Conservation (phyloP, 495 filamentous ascomycete species). For the Aspergillus diversus region DNA sequence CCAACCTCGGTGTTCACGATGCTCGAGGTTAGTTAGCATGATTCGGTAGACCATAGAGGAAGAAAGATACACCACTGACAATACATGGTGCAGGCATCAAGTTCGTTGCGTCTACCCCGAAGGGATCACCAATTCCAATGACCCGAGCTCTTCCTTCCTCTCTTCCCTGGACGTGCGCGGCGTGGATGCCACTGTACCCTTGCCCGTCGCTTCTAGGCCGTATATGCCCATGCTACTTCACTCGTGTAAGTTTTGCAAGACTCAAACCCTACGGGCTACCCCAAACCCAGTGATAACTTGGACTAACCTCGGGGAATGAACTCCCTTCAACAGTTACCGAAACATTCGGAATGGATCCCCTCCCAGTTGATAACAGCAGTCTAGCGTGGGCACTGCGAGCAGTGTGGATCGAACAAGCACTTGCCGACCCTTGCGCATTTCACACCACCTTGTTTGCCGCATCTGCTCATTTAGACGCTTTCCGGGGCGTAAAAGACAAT, state of each 20-base stretch:
- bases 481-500: background rate
- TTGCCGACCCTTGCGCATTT: background rate
- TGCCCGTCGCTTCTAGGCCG: background rate
- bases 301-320: background rate
- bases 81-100: background rate
- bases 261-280: too few relatives aligned
- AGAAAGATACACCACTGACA: too few relatives aligned
- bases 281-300: too few relatives aligned
- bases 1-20: background rate
- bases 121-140: background rate
- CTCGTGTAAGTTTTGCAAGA: background rate
- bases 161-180: slow-evolving; percentile 1
- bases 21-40: background rate
- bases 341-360: slow-evolving; percentile 8
- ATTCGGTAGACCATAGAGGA: too few relatives aligned
- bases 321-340: background rate
- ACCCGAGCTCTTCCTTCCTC: background rate
- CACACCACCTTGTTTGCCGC: slow-evolving; percentile 6
- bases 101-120: background rate
- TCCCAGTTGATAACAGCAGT: slow-evolving; percentile 1
- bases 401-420: background rate
- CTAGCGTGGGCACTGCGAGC: background rate
- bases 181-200: background rate
- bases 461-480: slow-evolving; percentile 5
- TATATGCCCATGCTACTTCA: slow-evolving; percentile 11